Percentiles rank a stretch among this genome's conserved stretches.
Evolutionary conservation across 768 basidiomycete species (phyloP).

Genomic region (Collybia nuda): DNA sequence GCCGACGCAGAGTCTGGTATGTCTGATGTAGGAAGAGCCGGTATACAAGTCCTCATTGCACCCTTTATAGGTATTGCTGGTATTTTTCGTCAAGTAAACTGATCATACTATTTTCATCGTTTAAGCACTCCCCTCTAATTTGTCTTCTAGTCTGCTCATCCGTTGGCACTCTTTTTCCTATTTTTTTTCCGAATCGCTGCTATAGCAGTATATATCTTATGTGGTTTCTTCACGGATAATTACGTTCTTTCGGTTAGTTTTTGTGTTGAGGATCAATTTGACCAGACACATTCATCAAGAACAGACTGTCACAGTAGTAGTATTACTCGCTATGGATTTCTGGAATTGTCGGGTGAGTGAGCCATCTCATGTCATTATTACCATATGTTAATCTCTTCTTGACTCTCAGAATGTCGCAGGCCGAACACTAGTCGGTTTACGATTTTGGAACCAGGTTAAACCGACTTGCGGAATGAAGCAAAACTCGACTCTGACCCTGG

Average conservation of each 20-base stretch:
- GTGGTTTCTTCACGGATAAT: conserved; percentile 84
- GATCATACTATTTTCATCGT: conserved; percentile 1
- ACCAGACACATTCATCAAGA: background rate
- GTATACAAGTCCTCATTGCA: conserved; percentile 3
- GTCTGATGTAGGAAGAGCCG: conserved; percentile 15
- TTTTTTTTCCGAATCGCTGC: conserved; percentile 88
- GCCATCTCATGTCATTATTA: background rate
- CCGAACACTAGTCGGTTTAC: conserved; percentile 86
- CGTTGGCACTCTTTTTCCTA: conserved; percentile 81
- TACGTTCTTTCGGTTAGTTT: conserved; percentile 88
- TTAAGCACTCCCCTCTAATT: conserved; percentile 8
- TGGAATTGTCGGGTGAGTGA: conserved; percentile 88
- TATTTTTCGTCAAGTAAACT: conserved; percentile 71
- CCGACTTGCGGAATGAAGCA: no score
- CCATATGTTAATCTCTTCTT: background rate
- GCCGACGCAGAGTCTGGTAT: conserved; percentile 78
- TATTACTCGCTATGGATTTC: conserved; percentile 95
- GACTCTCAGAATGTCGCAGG: conserved; percentile 83
- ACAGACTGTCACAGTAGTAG: conserved; percentile 85
- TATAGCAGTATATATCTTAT: conserved; percentile 91
- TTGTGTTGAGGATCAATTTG: background rate
- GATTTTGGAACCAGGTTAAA: conserved; percentile 94
- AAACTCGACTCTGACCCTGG: conserved; percentile 1
- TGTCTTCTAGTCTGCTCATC: conserved; percentile 69
- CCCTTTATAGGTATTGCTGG: conserved; percentile 57